These are phyloP conservation scores for Atalantia buxifolia DNA, from an alignment of 345 rosid genomes.

Conservation along the genomic window DNA sequence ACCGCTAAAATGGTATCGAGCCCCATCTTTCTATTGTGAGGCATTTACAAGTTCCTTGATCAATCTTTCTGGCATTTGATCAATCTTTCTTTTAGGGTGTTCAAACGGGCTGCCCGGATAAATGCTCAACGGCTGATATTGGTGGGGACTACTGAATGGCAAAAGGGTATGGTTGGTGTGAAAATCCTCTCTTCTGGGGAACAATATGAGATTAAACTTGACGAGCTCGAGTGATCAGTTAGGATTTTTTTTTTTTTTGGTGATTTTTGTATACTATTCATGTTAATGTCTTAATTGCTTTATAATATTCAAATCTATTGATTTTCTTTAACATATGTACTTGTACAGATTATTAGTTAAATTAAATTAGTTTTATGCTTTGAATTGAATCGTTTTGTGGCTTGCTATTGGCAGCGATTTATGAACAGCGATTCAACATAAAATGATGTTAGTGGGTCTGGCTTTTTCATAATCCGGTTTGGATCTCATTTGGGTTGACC, in stretches of 20 bases:
- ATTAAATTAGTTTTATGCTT: background rate
- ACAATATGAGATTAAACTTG: constrained; percentile 73
- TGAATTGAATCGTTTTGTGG: background rate
- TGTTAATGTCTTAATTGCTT: background rate
- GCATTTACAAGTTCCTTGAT: background rate
- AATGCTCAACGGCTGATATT: constrained; percentile 75
- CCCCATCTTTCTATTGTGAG: background rate
- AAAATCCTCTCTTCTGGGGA: constrained; percentile 73
- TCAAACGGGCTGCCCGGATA: constrained; percentile 79
- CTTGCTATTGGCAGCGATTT: background rate
- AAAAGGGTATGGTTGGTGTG: constrained; percentile 75
- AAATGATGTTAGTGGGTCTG: no score
- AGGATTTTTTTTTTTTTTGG: background rate
- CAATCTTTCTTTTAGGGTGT: constrained; percentile 50
- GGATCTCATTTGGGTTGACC: no score
- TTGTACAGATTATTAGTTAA: background rate
- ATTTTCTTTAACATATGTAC: background rate
- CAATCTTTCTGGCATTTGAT: background rate
- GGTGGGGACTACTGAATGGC: constrained; percentile 81
- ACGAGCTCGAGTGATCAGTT: constrained; percentile 45
- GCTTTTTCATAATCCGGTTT: no score
- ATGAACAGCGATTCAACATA: no score
- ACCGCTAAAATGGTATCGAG: constrained; percentile 71
- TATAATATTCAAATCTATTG: background rate
- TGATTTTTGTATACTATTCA: background rate